Evolutionary conservation across 306 rosid genomes (phyloP), one percentile per base, ranked within the genome.

Genomic region (Prunus kanzakura): DNA sequence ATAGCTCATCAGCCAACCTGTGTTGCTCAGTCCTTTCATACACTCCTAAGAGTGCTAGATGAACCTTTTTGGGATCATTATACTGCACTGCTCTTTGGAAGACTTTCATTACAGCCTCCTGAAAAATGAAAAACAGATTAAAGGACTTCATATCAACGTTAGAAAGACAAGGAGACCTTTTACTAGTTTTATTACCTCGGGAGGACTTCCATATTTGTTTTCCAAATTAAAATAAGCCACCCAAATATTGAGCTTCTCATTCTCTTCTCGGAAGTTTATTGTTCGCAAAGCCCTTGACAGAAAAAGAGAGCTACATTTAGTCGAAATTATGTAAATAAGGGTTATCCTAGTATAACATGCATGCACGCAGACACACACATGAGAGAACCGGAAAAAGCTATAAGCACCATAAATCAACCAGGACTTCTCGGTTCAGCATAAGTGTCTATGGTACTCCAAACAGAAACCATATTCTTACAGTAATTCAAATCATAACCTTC

Each of bases 181-280:
- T 29, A 35, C 19, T 45, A 51, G 69, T 47, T 76, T 46, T 76
- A 30, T 65, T 86, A 91, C 98, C 98, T 86, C 93, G 11, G 82
- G 92, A 79, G 99, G 97, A 74, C 83, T 90, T 70, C 97, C 99
- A 76, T 75, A 92, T 78, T 87, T 86, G 78, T 87, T 92, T 86
- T 95, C 99, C 84, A 92, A 83, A 83, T 95, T 95, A 71, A 95
- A 88, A 81, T 89, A 95, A 66, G 97, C 97, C 85, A 89, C 88
- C 97, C 97, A 92, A 69, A 95, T 79, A 79, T 92, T 95, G 75
- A 90, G 91, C 85, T 95, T 95, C 89, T 95, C 99, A 8, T 87
- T 85, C 87, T 90, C 97, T 82, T 92, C 97, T 52, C 97, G 92
- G 19, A 92, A 41, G 78, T 90, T 95, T 79, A 95, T 95, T 64